Evolutionary conservation across 2,329 filamentous ascomycete genomes (phyloP), one percentile per base, ranked within the genome.

Genomic region (Mycosphaerelloides madeirae): DNA sequence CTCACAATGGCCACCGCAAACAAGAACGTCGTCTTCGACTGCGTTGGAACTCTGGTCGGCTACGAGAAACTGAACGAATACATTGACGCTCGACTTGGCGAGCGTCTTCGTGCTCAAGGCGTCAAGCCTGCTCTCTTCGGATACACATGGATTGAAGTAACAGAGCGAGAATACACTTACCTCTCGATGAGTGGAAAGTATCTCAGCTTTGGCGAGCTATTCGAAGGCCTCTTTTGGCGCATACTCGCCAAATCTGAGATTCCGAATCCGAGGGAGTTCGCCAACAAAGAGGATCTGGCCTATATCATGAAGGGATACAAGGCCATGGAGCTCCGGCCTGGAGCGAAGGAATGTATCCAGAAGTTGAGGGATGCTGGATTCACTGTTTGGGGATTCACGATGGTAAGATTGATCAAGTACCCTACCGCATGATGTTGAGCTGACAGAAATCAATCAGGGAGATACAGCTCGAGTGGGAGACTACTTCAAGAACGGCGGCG

Each of bases 301-400:
- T 65, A 57, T n/a, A 64, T 72, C 38, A 62, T 71, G 7, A 31
- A 38, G 13, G 63, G 62, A 6, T 75, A 70, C 48, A 65, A 32
- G 15, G 39, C 47, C 6, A 43, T 59, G 43, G 31, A 46, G 43
- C 54, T 68, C 22, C 52, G 73, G 2, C 58, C 63, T 4, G 72
- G 70, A 1, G 60, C 65, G 2, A 64, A 60, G 18, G 68, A 73
- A 44, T 69, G 68, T 32, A 65, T 75, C 22, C 47, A 61, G 31
- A 68, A 64, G 33, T 58, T 79, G 28, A 59, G 71, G 6, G 64
- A 62, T 0, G 65, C 61, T 1, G 73, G 75, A 0, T 78, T 77
- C 50, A 77, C 71, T 0, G 67, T 77, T 6, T 78, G 76, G 73
- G 70, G 66, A 6, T 66, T 79, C 22, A 78, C 76, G 0, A 72